These are phyloP conservation scores for Alternaria infectoria DNA, from an alignment of 2,329 filamentous ascomycete genomes.

Conservation along the genomic window DNA sequence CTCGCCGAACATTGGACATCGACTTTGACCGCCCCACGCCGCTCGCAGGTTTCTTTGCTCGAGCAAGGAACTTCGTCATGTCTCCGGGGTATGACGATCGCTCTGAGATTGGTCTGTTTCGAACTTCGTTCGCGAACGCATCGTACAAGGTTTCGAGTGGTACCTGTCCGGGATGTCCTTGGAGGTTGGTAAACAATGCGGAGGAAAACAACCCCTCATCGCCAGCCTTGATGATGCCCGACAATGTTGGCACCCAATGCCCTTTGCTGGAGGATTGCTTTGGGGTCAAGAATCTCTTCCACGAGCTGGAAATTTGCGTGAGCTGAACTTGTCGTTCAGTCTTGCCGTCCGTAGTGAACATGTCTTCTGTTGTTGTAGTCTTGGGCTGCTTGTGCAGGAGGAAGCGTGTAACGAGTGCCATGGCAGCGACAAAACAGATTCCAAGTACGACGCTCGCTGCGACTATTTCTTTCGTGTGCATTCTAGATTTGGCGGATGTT, in stretches of 20 bases:
- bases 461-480: slow-evolving; percentile 23
- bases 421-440: slow-evolving; percentile 22
- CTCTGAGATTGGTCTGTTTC: slow-evolving; percentile 25
- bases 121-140: slow-evolving; percentile 34
- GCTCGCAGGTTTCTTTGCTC: slow-evolving; percentile 15
- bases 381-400: slow-evolving; percentile 35
- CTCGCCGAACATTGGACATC: slow-evolving; percentile 17
- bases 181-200: slow-evolving; percentile 30
- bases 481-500: slow-evolving; percentile 9
- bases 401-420: slow-evolving; percentile 40
- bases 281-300: slow-evolving; percentile 26
- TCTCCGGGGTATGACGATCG: slow-evolving; percentile 31
- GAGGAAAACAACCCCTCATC: slow-evolving; percentile 40
- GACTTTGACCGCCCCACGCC: slow-evolving; percentile 26
- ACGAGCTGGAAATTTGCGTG: slow-evolving; percentile 21
- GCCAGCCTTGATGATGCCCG: slow-evolving; percentile 41
- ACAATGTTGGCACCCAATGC: slow-evolving; percentile 35
- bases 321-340: slow-evolving; percentile 19
- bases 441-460: slow-evolving; percentile 22
- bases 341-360: slow-evolving; percentile 13
- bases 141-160: slow-evolving; percentile 35
- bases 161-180: slow-evolving; percentile 30
- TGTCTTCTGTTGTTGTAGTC: slow-evolving; percentile 5
- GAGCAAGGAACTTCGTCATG: slow-evolving; percentile 31
- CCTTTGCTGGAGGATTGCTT: slow-evolving; percentile 17